These are phyloP conservation scores for Hericium rajendrae DNA, from an alignment of 768 basidiomycete species.

Conservation along the genomic window DNA sequence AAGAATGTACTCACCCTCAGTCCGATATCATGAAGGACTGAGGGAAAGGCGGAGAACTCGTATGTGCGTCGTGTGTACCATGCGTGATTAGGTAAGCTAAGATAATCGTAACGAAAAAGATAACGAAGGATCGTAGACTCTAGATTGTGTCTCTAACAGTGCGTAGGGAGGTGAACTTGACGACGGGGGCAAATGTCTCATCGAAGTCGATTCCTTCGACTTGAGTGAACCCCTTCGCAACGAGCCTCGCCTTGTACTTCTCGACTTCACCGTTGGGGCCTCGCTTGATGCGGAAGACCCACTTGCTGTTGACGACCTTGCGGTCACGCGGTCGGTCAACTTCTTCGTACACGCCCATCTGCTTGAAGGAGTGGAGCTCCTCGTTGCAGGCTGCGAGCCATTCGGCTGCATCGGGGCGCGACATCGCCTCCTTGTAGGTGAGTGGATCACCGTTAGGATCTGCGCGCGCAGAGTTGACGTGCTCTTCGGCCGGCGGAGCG, in stretches of 20 bases:
- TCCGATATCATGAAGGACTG: too few species aligned
- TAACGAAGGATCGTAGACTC: too few species aligned
- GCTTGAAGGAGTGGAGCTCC: background rate
- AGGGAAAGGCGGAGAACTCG: too few species aligned
- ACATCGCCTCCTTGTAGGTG: background rate
- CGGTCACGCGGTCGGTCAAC: background rate
- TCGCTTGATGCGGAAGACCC: background rate
- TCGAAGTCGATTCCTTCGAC: slow-evolving; percentile 17
- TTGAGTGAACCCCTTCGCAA: slow-evolving; percentile 29
- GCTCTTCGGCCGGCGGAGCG: background rate
- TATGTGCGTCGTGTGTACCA: too few species aligned
- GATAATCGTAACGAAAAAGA: too few species aligned
- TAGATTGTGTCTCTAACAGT: too few species aligned
- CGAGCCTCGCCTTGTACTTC: slow-evolving; percentile 27
- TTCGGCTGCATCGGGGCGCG: background rate
- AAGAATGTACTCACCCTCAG: too few species aligned
- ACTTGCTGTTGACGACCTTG: background rate
- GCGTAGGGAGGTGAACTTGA: too few species aligned
- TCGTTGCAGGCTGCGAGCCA: background rate
- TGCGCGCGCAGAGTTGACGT: background rate
- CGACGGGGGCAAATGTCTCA: background rate
- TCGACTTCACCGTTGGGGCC: slow-evolving; percentile 16
- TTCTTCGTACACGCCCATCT: background rate
- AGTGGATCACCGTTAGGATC: background rate
- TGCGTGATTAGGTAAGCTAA: too few species aligned